phyloP scores from a whole-genome alignment of 2,329 filamentous ascomycete species.

The Didymella pinodella region DNA sequence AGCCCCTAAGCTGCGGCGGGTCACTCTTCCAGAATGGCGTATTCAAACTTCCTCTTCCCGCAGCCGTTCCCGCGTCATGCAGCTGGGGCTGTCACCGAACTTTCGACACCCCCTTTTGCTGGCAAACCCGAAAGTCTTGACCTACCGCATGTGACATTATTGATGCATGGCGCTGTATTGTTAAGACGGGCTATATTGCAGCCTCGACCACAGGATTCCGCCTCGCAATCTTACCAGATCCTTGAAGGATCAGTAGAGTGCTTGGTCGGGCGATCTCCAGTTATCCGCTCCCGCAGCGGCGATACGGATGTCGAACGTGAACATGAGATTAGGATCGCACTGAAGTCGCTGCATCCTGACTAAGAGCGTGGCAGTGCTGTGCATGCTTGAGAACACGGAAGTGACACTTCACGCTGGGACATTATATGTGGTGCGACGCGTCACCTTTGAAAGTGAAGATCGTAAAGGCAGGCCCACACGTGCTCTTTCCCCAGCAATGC shows the following conservation, averaged over 20 bases:
- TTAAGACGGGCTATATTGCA: slow-evolving; percentile 5
- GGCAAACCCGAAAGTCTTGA: slow-evolving; percentile 1
- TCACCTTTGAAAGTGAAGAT: slow-evolving; percentile 24
- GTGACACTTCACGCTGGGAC: slow-evolving; percentile 12
- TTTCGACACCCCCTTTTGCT: slow-evolving; percentile 9
- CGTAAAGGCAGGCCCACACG: slow-evolving; percentile 6
- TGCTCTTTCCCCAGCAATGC: slow-evolving; percentile 5
- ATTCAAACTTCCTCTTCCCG: slow-evolving; percentile 7
- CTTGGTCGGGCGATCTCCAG: slow-evolving; percentile 18
- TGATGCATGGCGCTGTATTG: slow-evolving; percentile 7
- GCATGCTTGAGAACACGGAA: neutral
- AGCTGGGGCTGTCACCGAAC: slow-evolving; percentile 12
- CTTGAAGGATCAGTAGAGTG: slow-evolving; percentile 20
- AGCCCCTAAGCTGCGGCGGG: slow-evolving; percentile 12
- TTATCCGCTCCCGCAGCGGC: slow-evolving; percentile 19
- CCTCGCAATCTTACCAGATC: slow-evolving; percentile 16
- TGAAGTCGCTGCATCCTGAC: slow-evolving; percentile 14
- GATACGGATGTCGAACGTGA: slow-evolving; percentile 16
- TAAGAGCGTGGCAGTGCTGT: slow-evolving; percentile 16
- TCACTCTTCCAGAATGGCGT: slow-evolving; percentile 14
- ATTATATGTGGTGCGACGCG: slow-evolving; percentile 47
- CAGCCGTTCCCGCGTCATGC: slow-evolving; percentile 18
- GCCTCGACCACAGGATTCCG: slow-evolving; percentile 22
- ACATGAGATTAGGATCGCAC: slow-evolving; percentile 15
- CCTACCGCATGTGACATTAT: slow-evolving; percentile 7